Conservation (phyloP, 2,329 filamentous ascomycete species). For the Tolypocladium sp. region DNA sequence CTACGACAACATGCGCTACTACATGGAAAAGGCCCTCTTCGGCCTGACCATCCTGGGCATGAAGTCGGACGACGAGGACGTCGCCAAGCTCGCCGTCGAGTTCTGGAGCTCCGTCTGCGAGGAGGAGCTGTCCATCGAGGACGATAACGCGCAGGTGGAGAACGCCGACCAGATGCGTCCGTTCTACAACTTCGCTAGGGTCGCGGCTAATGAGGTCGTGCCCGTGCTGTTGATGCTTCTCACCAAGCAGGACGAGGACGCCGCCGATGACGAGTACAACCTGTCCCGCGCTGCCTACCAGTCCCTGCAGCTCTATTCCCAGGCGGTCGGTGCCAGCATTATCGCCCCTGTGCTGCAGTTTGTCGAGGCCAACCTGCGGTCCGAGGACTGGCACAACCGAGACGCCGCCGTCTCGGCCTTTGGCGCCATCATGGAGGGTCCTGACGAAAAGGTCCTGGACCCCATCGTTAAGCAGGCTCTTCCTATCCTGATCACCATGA, state of each 20-base stretch:
- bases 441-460: slow-evolving; percentile 83
- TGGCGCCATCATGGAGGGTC: slow-evolving; percentile 97
- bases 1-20: slow-evolving; percentile 99
- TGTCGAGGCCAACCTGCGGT: slow-evolving; percentile 82
- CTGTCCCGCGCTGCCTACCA: slow-evolving; percentile 91
- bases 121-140: slow-evolving; percentile 95
- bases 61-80: slow-evolving; percentile 96
- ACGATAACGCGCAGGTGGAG: slow-evolving; percentile 76
- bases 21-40: slow-evolving; percentile 99
- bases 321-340: slow-evolving; percentile 77
- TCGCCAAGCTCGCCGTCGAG: slow-evolving; percentile 94
- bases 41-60: slow-evolving; percentile 96
- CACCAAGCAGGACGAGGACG: slow-evolving; percentile 96
- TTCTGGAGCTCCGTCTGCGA: slow-evolving; percentile 99
- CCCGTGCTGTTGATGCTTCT: slow-evolving; percentile 82
- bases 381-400: slow-evolving; percentile 87
- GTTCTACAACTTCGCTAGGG: slow-evolving; percentile 91
- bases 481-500: slow-evolving; percentile 80
- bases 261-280: slow-evolving; percentile 95
- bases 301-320: slow-evolving; percentile 88
- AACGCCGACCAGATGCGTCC: slow-evolving; percentile 77
- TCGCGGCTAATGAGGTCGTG: slow-evolving; percentile 89
- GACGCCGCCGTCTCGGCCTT: slow-evolving; percentile 97
- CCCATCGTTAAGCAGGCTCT: slow-evolving; percentile 94
- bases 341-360: slow-evolving; percentile 82